Percentiles rank a stretch among this genome's conserved stretches.
These are phyloP conservation scores for Penicillium italicum DNA, from an alignment of 2,329 filamentous ascomycete species.

Conservation along the genomic window DNA sequence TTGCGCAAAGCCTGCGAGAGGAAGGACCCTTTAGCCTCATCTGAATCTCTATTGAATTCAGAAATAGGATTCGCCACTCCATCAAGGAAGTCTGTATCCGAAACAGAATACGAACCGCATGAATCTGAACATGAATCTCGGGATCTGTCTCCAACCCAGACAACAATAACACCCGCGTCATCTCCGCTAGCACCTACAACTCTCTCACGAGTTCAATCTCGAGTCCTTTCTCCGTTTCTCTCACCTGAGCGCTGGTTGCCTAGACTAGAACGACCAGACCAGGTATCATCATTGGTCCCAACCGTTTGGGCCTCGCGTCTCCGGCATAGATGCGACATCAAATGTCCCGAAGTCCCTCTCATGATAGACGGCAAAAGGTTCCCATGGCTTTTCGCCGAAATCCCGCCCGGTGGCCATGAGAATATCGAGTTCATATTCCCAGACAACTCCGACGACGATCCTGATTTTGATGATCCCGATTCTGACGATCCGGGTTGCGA, in stretches of 20 bases:
- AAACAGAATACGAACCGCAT: background rate
- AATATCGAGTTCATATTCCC: background rate
- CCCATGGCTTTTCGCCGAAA: background rate
- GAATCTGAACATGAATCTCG: background rate
- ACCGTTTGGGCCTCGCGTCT: background rate
- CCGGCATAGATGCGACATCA: background rate
- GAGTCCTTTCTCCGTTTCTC: too few species aligned
- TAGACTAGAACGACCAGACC: background rate
- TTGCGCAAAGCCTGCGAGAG: background rate
- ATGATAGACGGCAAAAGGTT: background rate
- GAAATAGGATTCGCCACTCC: background rate
- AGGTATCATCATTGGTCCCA: background rate
- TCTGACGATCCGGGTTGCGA: background rate
- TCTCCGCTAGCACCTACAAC: background rate
- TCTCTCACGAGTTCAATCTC: background rate
- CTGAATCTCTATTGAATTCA: background rate
- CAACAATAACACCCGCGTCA: background rate
- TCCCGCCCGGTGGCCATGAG: background rate
- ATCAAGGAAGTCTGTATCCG: background rate
- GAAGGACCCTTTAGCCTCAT: background rate
- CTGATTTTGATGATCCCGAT: background rate
- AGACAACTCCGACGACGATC: background rate
- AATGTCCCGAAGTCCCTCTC: accelerated
- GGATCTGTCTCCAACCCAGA: background rate
- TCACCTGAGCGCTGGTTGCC: background rate